Evolutionary conservation across 306 rosid species (phyloP).

Genomic region (Pyrus pyrifolia): DNA sequence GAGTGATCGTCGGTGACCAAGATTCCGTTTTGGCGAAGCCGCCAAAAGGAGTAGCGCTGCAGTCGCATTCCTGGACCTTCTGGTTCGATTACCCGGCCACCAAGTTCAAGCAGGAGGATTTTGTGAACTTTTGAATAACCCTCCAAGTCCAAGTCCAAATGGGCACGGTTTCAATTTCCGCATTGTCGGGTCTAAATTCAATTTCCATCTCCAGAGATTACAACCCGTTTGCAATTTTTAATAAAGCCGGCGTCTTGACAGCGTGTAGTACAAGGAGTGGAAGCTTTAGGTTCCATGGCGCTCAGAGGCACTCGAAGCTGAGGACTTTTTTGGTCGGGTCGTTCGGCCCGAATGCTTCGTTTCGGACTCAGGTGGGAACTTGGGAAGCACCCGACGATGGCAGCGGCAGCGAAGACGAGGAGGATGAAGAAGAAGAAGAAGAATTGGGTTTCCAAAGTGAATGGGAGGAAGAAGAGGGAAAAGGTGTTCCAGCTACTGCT

Average conservation of each 20-base stretch:
- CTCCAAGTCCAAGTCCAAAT: background rate
- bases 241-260: slow-evolving; percentile 8
- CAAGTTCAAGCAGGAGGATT: too few species aligned
- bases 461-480: slow-evolving; percentile 51
- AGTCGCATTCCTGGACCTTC: too few species aligned
- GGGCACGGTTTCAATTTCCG: background rate
- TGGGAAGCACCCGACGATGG: slow-evolving; percentile 86
- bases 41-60: too few species aligned
- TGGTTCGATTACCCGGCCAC: too few species aligned
- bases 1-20: too few species aligned
- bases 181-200: background rate
- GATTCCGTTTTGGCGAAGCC: too few species aligned
- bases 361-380: slow-evolving; percentile 24
- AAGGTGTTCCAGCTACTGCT: slow-evolving; percentile 16
- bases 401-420: slow-evolving; percentile 52
- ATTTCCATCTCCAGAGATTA: background rate
- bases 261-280: slow-evolving; percentile 18
- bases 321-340: slow-evolving; percentile 23
- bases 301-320: slow-evolving; percentile 13
- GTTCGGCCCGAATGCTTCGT: slow-evolving; percentile 20
- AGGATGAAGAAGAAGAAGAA: slow-evolving; percentile 36
- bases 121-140: too few species aligned
- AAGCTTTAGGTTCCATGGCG: slow-evolving; percentile 13
- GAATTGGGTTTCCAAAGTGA: slow-evolving; percentile 46
- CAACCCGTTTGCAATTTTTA: background rate